Conservation (phyloP, 2,329 filamentous ascomycete species). For the Talaromyces amestolkiae region DNA sequence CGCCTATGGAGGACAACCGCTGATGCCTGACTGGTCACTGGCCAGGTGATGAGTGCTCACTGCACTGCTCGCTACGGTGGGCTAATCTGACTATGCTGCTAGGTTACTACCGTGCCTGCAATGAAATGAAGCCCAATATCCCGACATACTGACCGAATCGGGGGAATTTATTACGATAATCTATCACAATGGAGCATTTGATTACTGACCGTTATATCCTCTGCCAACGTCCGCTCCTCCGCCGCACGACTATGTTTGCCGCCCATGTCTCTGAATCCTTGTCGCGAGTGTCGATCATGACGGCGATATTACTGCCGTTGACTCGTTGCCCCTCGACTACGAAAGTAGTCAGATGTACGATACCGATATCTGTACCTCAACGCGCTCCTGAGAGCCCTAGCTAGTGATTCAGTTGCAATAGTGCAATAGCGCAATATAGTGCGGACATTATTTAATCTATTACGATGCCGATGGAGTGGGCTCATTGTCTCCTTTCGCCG, state of each 20-base stretch:
- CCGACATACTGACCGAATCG: not conserved
- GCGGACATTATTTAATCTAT: not conserved
- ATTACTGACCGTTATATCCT: not conserved
- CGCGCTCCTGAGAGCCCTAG: not conserved
- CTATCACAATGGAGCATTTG: too few relatives aligned
- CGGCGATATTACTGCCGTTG: not conserved
- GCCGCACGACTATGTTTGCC: not conserved
- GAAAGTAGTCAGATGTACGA: not conserved
- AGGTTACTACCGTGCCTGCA: not conserved
- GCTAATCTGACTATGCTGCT: not conserved
- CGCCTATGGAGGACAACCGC: not conserved
- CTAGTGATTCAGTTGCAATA: not conserved
- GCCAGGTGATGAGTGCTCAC: not conserved
- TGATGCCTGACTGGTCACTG: not conserved
- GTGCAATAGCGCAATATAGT: not conserved
- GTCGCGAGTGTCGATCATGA: not conserved
- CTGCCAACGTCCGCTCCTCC: not conserved
- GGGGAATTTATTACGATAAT: not conserved
- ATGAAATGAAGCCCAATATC: not conserved
- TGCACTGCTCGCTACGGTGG: not conserved
- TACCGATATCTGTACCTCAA: not conserved
- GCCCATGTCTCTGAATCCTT: not conserved
- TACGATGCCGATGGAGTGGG: not conserved
- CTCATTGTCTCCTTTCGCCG: not conserved
- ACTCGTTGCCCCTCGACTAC: not conserved